phyloP scores from a whole-genome alignment of 1,139 yeast genomes.

The Candida pseudoviswanathii region DNA sequence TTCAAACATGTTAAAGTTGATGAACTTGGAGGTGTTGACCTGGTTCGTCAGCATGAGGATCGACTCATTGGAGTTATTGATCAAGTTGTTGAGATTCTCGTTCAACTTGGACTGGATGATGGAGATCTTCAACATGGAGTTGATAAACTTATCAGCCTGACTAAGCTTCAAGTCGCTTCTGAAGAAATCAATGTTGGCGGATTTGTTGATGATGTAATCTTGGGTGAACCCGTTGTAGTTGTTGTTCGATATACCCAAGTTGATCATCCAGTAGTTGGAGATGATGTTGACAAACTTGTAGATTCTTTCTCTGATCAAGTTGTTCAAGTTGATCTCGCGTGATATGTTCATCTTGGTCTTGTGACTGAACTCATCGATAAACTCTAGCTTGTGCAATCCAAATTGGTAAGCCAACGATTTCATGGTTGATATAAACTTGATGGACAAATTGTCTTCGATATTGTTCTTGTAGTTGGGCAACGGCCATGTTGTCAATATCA shows the following conservation, averaged over 20 bases:
- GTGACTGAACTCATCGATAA: conserved; percentile 47
- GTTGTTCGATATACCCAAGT: conserved; percentile 42
- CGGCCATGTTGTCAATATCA: conserved; percentile 53
- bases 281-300: conserved; percentile 48
- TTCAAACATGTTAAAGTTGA: conserved; percentile 48
- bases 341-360: conserved; percentile 42
- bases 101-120: conserved; percentile 45
- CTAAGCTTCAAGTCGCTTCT: conserved; percentile 11
- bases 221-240: conserved; percentile 44
- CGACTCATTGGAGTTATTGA: conserved; percentile 18
- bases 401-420: conserved; percentile 44
- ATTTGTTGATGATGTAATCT: conserved; percentile 43
- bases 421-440: conserved; percentile 45
- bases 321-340: conserved; percentile 34
- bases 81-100: conserved; percentile 39
- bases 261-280: conserved; percentile 48
- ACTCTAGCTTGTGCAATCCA: conserved; percentile 47
- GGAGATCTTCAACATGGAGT: conserved; percentile 43
- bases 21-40: conserved; percentile 32
- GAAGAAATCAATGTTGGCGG: conserved; percentile 31
- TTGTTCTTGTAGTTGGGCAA: conserved; percentile 35
- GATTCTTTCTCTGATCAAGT: conserved; percentile 44
- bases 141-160: conserved; percentile 37
- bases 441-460: conserved; percentile 36
- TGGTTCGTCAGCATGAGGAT: conserved; percentile 20